Conservation (phyloP, 352 stramenopile species). For the Hyphochytrium catenoides region DNA sequence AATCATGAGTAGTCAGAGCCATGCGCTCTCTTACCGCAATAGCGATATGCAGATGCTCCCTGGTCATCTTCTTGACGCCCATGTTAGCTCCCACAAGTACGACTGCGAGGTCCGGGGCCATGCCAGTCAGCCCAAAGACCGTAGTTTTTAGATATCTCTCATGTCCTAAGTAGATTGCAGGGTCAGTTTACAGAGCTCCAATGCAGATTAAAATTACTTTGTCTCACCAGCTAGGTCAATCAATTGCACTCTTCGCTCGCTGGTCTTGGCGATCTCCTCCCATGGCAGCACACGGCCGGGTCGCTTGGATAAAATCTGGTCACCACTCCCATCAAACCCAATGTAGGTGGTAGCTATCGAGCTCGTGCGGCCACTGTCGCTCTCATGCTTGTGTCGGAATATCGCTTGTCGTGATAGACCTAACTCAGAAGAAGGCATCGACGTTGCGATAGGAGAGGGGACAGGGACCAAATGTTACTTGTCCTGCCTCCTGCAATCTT, state of each 20-base stretch:
- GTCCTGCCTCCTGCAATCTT: no score
- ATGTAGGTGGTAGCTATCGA: conserved; percentile 52
- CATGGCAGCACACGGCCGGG: conserved; percentile 42
- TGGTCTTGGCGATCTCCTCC: conserved; percentile 40
- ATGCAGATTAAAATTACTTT: no score
- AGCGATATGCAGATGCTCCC: conserved; percentile 74
- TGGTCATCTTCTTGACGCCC: conserved; percentile 80
- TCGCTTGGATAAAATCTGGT: conserved; percentile 47
- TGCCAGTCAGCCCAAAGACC: conserved; percentile 91
- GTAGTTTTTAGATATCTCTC: conserved; percentile 99
- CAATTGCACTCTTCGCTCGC: conserved; percentile 56
- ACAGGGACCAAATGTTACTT: no score
- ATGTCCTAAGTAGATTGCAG: conserved; percentile 40
- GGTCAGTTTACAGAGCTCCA: background rate
- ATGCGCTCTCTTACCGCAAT: conserved; percentile 24
- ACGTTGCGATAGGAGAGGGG: no score
- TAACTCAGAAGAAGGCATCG: no score
- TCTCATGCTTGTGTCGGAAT: conserved; percentile 61
- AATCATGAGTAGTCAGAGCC: no score
- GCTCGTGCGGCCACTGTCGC: conserved; percentile 48
- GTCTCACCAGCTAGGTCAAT: conserved; percentile 38
- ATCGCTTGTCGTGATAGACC: conserved; percentile 43
- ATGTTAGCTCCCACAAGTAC: conserved; percentile 81
- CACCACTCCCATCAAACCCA: conserved; percentile 35
- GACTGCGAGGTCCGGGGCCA: conserved; percentile 82